Conservation (phyloP, 345 rosid genomes). For the Salix suchowensis region DNA sequence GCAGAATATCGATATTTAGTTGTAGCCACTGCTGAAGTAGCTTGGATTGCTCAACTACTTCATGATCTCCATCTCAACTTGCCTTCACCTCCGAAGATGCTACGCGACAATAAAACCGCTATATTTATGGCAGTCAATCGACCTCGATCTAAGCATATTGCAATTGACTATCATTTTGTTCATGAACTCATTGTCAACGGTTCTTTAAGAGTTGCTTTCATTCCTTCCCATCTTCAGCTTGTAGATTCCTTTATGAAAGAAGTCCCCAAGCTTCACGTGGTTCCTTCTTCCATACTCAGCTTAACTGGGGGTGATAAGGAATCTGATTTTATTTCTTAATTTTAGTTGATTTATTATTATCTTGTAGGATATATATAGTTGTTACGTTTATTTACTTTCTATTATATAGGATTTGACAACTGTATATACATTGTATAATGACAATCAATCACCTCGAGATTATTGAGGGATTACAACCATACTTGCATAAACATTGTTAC, state of each 20-base stretch:
- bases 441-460: too few relatives aligned
- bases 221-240: background rate
- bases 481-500: too few relatives aligned
- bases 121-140: background rate
- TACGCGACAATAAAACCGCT: background rate
- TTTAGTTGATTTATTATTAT: too few relatives aligned
- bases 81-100: background rate
- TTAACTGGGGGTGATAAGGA: background rate
- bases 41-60: background rate
- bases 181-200: background rate
- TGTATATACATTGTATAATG: too few relatives aligned
- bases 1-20: background rate
- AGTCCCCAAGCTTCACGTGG: background rate
- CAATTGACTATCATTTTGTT: background rate
- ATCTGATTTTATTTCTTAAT: too few relatives aligned
- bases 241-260: background rate
- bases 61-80: background rate
- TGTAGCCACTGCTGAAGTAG: accelerated
- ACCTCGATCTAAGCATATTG: background rate
- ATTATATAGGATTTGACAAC: too few relatives aligned
- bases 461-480: too few relatives aligned
- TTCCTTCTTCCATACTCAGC: background rate
- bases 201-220: too few relatives aligned
- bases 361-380: too few relatives aligned
- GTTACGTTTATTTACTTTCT: too few relatives aligned